Conservation (phyloP, 2,329 filamentous ascomycete genomes). For the Fusarium sp. region DNA sequence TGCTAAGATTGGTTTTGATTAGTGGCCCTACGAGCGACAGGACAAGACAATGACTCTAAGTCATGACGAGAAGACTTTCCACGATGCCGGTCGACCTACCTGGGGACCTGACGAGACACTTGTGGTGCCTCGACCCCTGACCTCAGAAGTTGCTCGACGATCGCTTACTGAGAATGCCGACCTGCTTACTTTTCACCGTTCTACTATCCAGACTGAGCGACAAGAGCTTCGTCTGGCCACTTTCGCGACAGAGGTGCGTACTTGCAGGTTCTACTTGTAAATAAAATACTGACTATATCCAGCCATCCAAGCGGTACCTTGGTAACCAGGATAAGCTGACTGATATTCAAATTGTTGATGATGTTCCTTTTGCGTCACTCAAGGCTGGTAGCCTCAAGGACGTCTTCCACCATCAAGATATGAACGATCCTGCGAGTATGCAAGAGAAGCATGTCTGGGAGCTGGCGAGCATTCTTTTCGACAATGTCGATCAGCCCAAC, state of each 20-base stretch:
- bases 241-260: slow-evolving; percentile 65
- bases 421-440: slow-evolving; percentile 57
- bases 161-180: slow-evolving; percentile 43
- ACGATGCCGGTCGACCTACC: slow-evolving; percentile 78
- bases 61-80: slow-evolving; percentile 73
- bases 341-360: slow-evolving; percentile 63
- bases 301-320: slow-evolving; percentile 68
- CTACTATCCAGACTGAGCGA: slow-evolving; percentile 69
- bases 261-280: too few species aligned
- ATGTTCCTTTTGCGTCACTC: slow-evolving; percentile 69
- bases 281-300: slow-evolving; percentile 24
- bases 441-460: slow-evolving; percentile 86
- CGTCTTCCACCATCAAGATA: slow-evolving; percentile 56
- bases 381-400: slow-evolving; percentile 51
- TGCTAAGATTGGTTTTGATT: slow-evolving; percentile 61
- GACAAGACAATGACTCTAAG: slow-evolving; percentile 75
- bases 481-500: slow-evolving; percentile 64
- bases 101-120: slow-evolving; percentile 83
- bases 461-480: slow-evolving; percentile 87
- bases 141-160: slow-evolving; percentile 55
- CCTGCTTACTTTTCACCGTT: slow-evolving; percentile 50
- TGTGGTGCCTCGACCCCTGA: slow-evolving; percentile 62
- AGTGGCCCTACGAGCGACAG: slow-evolving; percentile 90
- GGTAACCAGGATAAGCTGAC: slow-evolving; percentile 66
- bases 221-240: slow-evolving; percentile 74